These are phyloP conservation scores for Penstemon barbatus DNA, from an alignment of 257 asterid genomes.

Conservation along the genomic window DNA sequence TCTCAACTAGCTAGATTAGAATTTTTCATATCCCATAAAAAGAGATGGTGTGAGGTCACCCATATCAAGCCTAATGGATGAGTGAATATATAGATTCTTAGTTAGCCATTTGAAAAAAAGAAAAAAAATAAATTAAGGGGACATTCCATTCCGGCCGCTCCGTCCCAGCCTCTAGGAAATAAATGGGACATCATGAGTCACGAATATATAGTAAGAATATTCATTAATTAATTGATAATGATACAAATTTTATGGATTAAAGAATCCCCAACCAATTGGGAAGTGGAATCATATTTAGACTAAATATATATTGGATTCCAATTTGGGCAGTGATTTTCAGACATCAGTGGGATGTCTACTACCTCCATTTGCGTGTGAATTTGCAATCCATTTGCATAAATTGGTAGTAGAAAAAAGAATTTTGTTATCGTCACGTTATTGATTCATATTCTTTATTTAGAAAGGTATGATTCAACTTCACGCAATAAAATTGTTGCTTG, in stretches of 20 bases:
- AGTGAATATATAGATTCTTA: too few species aligned
- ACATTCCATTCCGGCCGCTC: background rate
- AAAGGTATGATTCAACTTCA: too few species aligned
- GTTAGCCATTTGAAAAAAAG: too few species aligned
- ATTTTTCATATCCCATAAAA: background rate
- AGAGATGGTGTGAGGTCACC: slow-evolving; percentile 22
- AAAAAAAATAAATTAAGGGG: background rate
- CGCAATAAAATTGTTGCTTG: too few species aligned
- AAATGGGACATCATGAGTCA: slow-evolving; percentile 25
- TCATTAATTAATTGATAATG: background rate
- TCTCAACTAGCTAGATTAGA: too few species aligned
- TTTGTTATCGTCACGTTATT: too few species aligned
- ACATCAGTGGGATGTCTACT: slow-evolving; percentile 53
- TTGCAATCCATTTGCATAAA: too few species aligned
- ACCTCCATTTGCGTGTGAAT: slow-evolving; percentile 33
- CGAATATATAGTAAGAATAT: background rate
- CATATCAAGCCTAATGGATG: background rate
- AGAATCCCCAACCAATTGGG: slow-evolving; percentile 52
- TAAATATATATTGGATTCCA: slow-evolving; percentile 43
- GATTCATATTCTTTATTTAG: too few species aligned
- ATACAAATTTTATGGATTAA: slow-evolving; percentile 4
- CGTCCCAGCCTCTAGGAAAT: background rate
- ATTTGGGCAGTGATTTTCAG: slow-evolving; percentile 2
- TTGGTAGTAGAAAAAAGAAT: too few species aligned
- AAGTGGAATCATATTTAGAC: slow-evolving; percentile 38